Conservation (phyloP, 1,139 yeast species). For the Kodamaea sp. region DNA sequence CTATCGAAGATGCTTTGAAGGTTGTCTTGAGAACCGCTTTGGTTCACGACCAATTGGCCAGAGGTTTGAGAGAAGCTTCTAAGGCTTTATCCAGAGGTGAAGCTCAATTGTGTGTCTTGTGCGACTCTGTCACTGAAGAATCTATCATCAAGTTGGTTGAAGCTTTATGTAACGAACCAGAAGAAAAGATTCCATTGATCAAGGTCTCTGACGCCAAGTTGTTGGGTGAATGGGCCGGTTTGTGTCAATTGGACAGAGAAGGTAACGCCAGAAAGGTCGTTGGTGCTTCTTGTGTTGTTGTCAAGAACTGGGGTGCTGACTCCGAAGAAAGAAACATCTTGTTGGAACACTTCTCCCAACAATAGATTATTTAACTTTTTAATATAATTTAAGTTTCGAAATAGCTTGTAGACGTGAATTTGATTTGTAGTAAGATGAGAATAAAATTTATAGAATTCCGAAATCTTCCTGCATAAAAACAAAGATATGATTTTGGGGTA, state of each 20-base stretch:
- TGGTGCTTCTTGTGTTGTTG: constrained; percentile 99
- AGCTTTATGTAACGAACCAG: constrained; percentile 98
- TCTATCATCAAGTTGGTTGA: constrained; percentile 96
- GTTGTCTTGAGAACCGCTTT: constrained; percentile 97
- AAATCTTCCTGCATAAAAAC: too few relatives aligned
- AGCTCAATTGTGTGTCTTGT: constrained; percentile 96
- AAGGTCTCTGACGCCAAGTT: constrained; percentile 99
- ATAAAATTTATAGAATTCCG: too few relatives aligned
- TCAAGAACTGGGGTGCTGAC: constrained; percentile 99
- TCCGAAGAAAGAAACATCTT: constrained; percentile 97
- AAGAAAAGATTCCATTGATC: constrained; percentile 94
- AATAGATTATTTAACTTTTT: constrained; percentile 39
- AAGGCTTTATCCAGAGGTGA: constrained; percentile 97
- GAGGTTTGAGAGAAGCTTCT: constrained; percentile 99
- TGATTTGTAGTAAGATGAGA: too few relatives aligned
- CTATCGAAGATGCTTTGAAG: constrained; percentile 98
- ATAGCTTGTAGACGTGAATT: too few relatives aligned
- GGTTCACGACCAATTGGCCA: constrained; percentile 99
- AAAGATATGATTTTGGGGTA: too few relatives aligned
- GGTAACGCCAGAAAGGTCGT: constrained; percentile 99
- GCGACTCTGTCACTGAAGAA: constrained; percentile 98
- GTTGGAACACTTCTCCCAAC: constrained; percentile 94
- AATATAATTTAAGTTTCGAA: neutral
- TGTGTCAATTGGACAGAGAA: constrained; percentile 99
- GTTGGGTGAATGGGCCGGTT: constrained; percentile 99